Percentiles rank a stretch among this genome's conserved stretches.
Evolutionary conservation across 2,329 filamentous ascomycete genomes (phyloP).

Genomic region (Pyrenophora graminea): DNA sequence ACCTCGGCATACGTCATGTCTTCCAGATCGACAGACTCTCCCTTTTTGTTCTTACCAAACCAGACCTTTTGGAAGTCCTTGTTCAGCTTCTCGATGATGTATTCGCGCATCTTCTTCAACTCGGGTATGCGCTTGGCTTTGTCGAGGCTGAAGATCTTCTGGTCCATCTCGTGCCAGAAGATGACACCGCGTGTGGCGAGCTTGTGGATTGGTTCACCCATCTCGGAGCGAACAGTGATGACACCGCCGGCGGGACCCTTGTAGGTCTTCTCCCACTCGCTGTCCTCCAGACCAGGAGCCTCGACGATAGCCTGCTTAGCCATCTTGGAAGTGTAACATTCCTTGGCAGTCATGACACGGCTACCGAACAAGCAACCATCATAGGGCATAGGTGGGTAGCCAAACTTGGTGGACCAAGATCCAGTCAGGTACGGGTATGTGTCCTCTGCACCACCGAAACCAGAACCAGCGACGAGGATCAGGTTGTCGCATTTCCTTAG

Average conservation of each 20-base stretch:
- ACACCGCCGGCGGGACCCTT: slow-evolving; percentile 83
- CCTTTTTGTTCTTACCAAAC: slow-evolving; percentile 52
- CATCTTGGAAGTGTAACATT: slow-evolving; percentile 50
- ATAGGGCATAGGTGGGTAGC: slow-evolving; percentile 54
- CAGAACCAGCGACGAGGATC: slow-evolving; percentile 53
- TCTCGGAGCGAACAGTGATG: slow-evolving; percentile 95
- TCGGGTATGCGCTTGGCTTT: slow-evolving; percentile 66
- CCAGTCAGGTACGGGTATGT: slow-evolving; percentile 55
- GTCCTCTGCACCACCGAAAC: slow-evolving; percentile 54
- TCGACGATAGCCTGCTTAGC: slow-evolving; percentile 53
- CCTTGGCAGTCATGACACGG: slow-evolving; percentile 55
- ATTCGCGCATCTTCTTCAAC: slow-evolving; percentile 50
- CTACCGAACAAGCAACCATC: slow-evolving; percentile 54
- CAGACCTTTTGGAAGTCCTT: slow-evolving; percentile 56
- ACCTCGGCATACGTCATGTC: slow-evolving; percentile 57
- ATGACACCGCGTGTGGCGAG: slow-evolving; percentile 92
- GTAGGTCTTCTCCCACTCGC: slow-evolving; percentile 54
- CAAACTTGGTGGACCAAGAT: slow-evolving; percentile 50
- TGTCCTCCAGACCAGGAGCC: slow-evolving; percentile 49
- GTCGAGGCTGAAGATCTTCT: slow-evolving; percentile 95
- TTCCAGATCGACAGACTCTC: slow-evolving; percentile 51
- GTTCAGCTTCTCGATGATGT: slow-evolving; percentile 54
- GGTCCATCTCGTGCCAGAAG: slow-evolving; percentile 99
- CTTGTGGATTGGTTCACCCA: slow-evolving; percentile 99
- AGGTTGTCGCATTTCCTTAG: slow-evolving; percentile 54